A percentile compares a stretch with the other conserved stretches of the same genome.
Conservation (phyloP, 2,329 filamentous ascomycete genomes). For the Colletotrichum lupini region DNA sequence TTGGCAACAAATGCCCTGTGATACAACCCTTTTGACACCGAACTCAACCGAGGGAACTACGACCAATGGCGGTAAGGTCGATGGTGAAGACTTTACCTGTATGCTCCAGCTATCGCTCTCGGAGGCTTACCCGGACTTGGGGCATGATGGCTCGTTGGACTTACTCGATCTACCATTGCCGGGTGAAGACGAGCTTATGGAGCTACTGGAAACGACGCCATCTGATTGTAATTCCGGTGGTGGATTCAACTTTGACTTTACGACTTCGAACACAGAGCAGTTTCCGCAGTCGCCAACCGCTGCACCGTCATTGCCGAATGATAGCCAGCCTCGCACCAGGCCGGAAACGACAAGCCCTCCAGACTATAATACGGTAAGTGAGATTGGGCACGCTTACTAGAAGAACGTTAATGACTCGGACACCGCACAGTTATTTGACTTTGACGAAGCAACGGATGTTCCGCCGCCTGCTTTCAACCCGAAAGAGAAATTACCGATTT, state of each 20-base stretch:
- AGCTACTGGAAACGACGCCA: slow-evolving; percentile 16
- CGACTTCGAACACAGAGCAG: background rate
- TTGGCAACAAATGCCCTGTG: slow-evolving; percentile 6
- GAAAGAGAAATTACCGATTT: background rate
- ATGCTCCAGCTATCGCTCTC: slow-evolving; percentile 7
- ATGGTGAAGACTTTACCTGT: background rate
- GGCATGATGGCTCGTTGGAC: background rate
- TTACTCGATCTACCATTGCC: slow-evolving; percentile 20
- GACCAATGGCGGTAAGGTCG: background rate
- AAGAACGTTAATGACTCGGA: background rate
- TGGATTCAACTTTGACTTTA: slow-evolving; percentile 17
- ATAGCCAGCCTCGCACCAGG: background rate
- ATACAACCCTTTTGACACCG: slow-evolving; percentile 8
- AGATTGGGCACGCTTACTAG: too few relatives aligned
- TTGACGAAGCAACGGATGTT: background rate
- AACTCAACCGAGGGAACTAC: background rate
- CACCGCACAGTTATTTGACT: background rate
- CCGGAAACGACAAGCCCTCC: slow-evolving; percentile 14
- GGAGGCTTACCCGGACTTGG: background rate
- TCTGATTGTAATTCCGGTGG: slow-evolving; percentile 15
- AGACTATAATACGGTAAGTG: slow-evolving; percentile 17
- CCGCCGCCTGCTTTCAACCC: background rate
- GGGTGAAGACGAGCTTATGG: slow-evolving; percentile 25
- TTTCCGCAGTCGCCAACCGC: background rate
- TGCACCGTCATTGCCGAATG: background rate